Conservation (phyloP, 2,329 filamentous ascomycete genomes). For the Penicillium aurantiogriseum region DNA sequence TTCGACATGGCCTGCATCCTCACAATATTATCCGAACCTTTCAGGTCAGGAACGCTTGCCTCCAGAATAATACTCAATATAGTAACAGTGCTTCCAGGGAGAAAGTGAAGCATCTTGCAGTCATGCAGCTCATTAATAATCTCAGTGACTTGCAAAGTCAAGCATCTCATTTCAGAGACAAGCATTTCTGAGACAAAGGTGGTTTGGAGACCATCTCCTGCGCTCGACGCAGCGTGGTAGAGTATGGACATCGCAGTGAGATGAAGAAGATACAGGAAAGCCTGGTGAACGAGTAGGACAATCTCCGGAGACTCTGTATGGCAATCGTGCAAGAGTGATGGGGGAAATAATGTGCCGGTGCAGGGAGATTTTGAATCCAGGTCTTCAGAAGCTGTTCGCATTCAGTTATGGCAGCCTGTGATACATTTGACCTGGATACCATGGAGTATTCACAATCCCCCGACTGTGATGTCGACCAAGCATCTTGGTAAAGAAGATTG, state of each 20-base stretch:
- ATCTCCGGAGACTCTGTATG: constrained; percentile 2
- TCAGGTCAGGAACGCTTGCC: constrained; percentile 3
- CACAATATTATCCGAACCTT: constrained; percentile 5
- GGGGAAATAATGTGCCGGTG: constrained; percentile 6
- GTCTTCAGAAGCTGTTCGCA: constrained; percentile 6
- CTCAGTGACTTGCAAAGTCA: constrained; percentile 5
- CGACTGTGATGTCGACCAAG: not conserved
- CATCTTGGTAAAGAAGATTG: constrained; percentile 4
- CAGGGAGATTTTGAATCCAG: constrained; percentile 7
- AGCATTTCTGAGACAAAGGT: constrained; percentile 1
- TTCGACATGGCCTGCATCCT: constrained; percentile 9
- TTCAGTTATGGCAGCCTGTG: not conserved
- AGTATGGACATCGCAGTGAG: constrained; percentile 6
- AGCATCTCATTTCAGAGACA: not conserved
- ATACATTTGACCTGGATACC: not conserved
- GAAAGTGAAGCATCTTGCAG: constrained; percentile 8
- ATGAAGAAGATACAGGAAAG: constrained; percentile 12
- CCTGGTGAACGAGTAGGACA: constrained; percentile 8
- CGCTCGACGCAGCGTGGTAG: not conserved
- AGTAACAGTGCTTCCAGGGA: constrained; percentile 5
- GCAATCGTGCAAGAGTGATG: not conserved
- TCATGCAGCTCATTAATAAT: constrained; percentile 8
- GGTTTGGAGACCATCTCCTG: not conserved
- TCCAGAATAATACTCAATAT: constrained; percentile 7
- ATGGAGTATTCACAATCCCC: not conserved